phyloP scores from a whole-genome alignment of 257 asterid genomes.

The Hygrophila difformis region DNA sequence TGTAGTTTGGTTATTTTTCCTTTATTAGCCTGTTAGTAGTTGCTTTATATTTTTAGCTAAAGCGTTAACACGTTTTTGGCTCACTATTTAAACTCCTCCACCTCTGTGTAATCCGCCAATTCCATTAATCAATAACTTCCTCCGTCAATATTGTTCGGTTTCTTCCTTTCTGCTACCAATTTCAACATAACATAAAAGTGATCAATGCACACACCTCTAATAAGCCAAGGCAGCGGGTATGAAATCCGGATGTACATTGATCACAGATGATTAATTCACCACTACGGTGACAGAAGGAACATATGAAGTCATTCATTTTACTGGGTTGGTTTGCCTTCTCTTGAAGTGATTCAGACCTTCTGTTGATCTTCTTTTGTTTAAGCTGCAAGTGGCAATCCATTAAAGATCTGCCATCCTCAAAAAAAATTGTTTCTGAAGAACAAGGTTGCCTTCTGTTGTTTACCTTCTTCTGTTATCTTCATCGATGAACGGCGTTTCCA shows the following conservation, averaged over 20 bases:
- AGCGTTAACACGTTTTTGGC: too few relatives aligned
- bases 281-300: constrained; percentile 79
- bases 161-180: too few relatives aligned
- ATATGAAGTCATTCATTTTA: constrained; percentile 49
- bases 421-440: constrained; percentile 41
- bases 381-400: constrained; percentile 54
- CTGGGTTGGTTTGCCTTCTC: constrained; percentile 17
- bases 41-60: too few relatives aligned
- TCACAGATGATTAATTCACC: constrained; percentile 84
- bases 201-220: constrained; percentile 42
- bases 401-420: constrained; percentile 81
- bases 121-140: too few relatives aligned
- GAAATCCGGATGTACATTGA: constrained; percentile 85
- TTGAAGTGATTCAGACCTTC: constrained; percentile 20
- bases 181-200: too few relatives aligned
- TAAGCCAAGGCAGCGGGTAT: constrained; percentile 71
- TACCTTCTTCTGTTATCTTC: constrained; percentile 16
- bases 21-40: too few relatives aligned
- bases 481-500: constrained; percentile 19
- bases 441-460: constrained; percentile 22
- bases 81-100: too few relatives aligned
- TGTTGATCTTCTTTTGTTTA: constrained; percentile 17
- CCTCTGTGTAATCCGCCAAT: too few relatives aligned
- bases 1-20: too few relatives aligned
- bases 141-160: too few relatives aligned